These are phyloP conservation scores for Neofusicoccum sp. DNA, from an alignment of 2,329 filamentous ascomycete genomes.

Conservation along the genomic window DNA sequence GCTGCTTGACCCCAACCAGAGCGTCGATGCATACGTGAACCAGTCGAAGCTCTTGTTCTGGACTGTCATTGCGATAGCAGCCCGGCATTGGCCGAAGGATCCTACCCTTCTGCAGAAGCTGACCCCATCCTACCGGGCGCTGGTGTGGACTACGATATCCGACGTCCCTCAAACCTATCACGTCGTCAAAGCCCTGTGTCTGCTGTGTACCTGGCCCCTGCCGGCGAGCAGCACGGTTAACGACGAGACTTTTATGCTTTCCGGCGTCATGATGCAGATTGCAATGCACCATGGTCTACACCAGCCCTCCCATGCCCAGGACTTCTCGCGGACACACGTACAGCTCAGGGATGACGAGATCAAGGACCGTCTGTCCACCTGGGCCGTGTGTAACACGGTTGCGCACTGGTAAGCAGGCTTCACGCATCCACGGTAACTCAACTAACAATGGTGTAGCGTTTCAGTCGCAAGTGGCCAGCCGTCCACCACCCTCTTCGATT, in stretches of 20 bases:
- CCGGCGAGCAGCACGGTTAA: slow-evolving; percentile 80
- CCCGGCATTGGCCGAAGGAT: slow-evolving; percentile 68
- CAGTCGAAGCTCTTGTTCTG: slow-evolving; percentile 84
- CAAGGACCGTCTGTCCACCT: slow-evolving; percentile 76
- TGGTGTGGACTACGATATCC: slow-evolving; percentile 77
- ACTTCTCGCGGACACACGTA: slow-evolving; percentile 75
- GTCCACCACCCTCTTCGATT: slow-evolving; percentile 76
- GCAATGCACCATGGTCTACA: slow-evolving; percentile 83
- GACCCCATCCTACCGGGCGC: slow-evolving; percentile 65
- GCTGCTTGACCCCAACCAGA: slow-evolving; percentile 67
- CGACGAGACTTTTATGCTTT: slow-evolving; percentile 80
- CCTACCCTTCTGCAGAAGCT: slow-evolving; percentile 68
- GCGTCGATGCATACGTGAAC: slow-evolving; percentile 71
- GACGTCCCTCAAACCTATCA: slow-evolving; percentile 78
- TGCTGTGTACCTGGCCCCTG: slow-evolving; percentile 80
- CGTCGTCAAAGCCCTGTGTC: slow-evolving; percentile 77
- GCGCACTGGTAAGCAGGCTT: slow-evolving; percentile 62
- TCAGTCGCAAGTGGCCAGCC: slow-evolving; percentile 85
- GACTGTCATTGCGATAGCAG: slow-evolving; percentile 76
- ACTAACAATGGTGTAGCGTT: slow-evolving; percentile 51
- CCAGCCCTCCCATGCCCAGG: slow-evolving; percentile 78
- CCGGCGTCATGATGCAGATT: slow-evolving; percentile 84
- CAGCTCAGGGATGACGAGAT: slow-evolving; percentile 79
- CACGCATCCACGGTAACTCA: slow-evolving; percentile 18
- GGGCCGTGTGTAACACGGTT: slow-evolving; percentile 85